Evolutionary conservation across 225 moss, liverwort and hornwort species (phyloP).

Genomic region (Anthoceros angustus): DNA sequence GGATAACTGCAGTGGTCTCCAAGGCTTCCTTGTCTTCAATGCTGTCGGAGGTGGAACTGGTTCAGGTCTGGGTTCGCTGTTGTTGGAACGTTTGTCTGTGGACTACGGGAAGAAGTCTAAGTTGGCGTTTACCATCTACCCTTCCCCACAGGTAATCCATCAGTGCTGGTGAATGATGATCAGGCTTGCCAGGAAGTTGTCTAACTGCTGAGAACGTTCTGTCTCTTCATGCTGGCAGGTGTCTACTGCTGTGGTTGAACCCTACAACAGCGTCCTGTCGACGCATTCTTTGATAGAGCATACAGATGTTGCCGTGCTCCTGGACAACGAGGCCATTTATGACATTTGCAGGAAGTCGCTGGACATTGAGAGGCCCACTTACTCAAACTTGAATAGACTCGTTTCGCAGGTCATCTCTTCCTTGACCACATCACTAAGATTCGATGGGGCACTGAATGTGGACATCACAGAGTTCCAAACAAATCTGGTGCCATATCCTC

Average conservation of each 20-base stretch:
- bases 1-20: neutral
- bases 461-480: slow-evolving; percentile 5
- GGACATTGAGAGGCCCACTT: slow-evolving; percentile 3
- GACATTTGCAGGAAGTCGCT: neutral
- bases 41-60: neutral
- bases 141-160: neutral
- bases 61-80: neutral
- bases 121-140: neutral
- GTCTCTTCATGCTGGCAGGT: neutral
- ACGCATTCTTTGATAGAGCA: slow-evolving; percentile 2
- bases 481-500: neutral
- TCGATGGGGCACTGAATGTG: neutral
- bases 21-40: slow-evolving; percentile 1
- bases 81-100: slow-evolving; percentile 1
- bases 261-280: slow-evolving; percentile 1
- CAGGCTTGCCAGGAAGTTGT: neutral
- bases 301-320: slow-evolving; percentile 2
- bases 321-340: slow-evolving; percentile 5
- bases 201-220: neutral
- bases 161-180: neutral
- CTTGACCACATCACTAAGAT: neutral
- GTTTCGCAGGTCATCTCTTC: slow-evolving; percentile 2
- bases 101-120: slow-evolving; percentile 4
- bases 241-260: neutral
- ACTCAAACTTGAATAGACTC: slow-evolving; percentile 2